A percentile compares a stretch with the other conserved stretches of the same genome.
phyloP scores from a whole-genome alignment of 768 basidiomycete genomes.

The Termitomyces sp. region DNA sequence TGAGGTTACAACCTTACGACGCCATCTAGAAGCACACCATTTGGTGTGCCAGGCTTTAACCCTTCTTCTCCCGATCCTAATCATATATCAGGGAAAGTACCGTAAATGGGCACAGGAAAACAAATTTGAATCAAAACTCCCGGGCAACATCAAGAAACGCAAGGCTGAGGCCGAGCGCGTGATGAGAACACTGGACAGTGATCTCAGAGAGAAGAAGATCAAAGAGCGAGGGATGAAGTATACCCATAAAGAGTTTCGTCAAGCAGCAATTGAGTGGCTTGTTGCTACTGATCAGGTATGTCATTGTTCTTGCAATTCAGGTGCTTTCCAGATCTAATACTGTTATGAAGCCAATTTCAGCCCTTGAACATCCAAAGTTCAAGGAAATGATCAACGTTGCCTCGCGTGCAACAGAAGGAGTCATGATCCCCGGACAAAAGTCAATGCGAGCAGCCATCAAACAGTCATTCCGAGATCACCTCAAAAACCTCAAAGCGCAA shows the following conservation, averaged over 20 bases:
- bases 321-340: not conserved
- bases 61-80: not conserved
- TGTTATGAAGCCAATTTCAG: conserved; percentile 22
- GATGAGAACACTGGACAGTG: conserved; percentile 21
- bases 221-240: conserved; percentile 23
- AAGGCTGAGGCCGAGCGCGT: conserved; percentile 9
- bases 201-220: conserved; percentile 17
- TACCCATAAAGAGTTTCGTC: conserved; percentile 22
- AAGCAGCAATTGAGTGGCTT: conserved; percentile 34
- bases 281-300: conserved; percentile 37
- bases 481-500: not conserved
- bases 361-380: conserved; percentile 33
- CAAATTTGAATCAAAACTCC: conserved; percentile 27
- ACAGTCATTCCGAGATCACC: not conserved
- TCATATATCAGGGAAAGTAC: conserved; percentile 13
- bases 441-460: not conserved
- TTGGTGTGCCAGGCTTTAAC: not conserved
- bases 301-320: not conserved
- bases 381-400: conserved; percentile 34
- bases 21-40: not conserved
- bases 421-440: conserved; percentile 27
- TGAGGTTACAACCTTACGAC: not conserved
- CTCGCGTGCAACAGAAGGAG: conserved; percentile 29
- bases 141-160: conserved; percentile 13
- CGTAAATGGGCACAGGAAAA: conserved; percentile 22